phyloP scores from a whole-genome alignment of 2,329 filamentous ascomycete genomes.

The Pseudomassariella vexata region DNA sequence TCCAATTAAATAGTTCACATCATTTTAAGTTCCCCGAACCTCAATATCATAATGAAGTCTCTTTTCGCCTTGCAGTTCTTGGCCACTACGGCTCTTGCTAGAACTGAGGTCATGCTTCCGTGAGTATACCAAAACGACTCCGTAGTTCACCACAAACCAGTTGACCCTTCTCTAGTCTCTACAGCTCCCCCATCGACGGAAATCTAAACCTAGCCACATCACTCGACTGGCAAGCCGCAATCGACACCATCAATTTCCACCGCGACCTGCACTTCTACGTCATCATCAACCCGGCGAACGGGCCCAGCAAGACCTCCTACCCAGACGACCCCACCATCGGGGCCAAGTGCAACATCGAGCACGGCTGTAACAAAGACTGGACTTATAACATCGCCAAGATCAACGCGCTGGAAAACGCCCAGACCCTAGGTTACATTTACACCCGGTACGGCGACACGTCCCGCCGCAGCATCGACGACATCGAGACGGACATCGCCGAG shows the following conservation, averaged over 20 bases:
- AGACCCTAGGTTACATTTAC: constrained; percentile 12
- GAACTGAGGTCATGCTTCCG: too few species aligned
- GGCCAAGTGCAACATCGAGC: constrained; percentile 6
- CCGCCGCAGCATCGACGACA: constrained; percentile 1
- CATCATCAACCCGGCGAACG: constrained; percentile 12
- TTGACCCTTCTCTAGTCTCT: too few species aligned
- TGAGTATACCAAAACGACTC: too few species aligned
- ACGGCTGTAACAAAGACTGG: constrained; percentile 14
- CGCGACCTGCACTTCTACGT: constrained; percentile 10
- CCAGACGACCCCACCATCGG: constrained; percentile 2
- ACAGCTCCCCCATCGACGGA: too few species aligned
- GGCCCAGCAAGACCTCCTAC: constrained; percentile 9
- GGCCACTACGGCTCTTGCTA: too few species aligned
- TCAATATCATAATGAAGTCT: too few species aligned
- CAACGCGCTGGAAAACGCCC: constrained; percentile 10
- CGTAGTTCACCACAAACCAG: too few species aligned
- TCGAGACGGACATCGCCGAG: constrained; percentile 9
- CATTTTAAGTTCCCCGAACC: too few species aligned
- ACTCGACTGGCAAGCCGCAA: constrained; percentile 9
- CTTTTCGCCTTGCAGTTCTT: too few species aligned
- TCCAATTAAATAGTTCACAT: too few species aligned
- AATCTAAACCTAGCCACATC: too few species aligned
- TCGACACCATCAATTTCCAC: constrained; percentile 9
- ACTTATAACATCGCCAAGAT: constrained; percentile 10
- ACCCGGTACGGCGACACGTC: constrained; percentile 7